These are phyloP conservation scores for Striga hermonthica DNA, from an alignment of 305 asterid genomes.

Conservation along the genomic window DNA sequence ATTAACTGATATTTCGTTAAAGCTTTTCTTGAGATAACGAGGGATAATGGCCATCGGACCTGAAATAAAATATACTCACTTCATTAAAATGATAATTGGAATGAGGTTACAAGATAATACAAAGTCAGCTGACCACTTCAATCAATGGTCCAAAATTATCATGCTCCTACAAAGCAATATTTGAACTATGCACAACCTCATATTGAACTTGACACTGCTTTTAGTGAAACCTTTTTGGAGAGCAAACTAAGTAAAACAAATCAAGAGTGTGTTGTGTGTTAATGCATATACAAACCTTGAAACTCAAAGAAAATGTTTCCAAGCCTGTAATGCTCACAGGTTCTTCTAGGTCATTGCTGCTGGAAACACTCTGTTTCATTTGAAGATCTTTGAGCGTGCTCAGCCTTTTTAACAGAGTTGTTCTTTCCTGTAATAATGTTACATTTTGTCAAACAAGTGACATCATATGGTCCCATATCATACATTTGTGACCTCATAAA, in stretches of 20 bases:
- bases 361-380: constrained; percentile 51
- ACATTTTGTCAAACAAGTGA: constrained; percentile 29
- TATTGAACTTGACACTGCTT: neutral
- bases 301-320: constrained; percentile 94
- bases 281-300: constrained; percentile 56
- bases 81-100: constrained; percentile 18
- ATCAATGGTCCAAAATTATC: constrained; percentile 15
- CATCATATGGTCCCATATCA: constrained; percentile 20
- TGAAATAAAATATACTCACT: constrained; percentile 38
- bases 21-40: constrained; percentile 88
- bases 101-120: constrained; percentile 5
- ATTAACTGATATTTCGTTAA: constrained; percentile 88
- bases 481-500: constrained; percentile 18
- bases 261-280: constrained; percentile 1
- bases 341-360: constrained; percentile 65
- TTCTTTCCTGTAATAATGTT: constrained; percentile 61
- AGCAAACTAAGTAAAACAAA: constrained; percentile 21
- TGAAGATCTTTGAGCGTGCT: constrained; percentile 84
- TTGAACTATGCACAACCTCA: constrained; percentile 13
- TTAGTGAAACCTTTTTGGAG: constrained; percentile 7
- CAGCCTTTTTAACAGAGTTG: constrained; percentile 85
- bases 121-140: constrained; percentile 13
- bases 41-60: constrained; percentile 96
- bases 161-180: constrained; percentile 1
- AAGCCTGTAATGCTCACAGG: constrained; percentile 87